phyloP scores from a whole-genome alignment of 1,284 basidiomycete genomes.

The Papiliotrema laurentii region DNA sequence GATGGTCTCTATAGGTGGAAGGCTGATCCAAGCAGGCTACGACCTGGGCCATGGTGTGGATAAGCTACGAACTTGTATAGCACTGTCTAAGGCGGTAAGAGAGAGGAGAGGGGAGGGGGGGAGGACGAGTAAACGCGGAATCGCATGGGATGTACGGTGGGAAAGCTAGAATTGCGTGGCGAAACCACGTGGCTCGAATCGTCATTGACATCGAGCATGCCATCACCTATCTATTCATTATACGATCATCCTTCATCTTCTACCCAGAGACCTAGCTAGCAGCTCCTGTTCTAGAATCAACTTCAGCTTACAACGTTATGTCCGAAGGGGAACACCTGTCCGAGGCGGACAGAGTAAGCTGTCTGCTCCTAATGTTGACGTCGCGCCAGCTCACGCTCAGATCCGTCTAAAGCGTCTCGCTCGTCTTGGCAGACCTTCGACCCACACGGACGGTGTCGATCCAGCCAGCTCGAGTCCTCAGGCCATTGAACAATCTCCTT shows the following conservation, averaged over 20 bases:
- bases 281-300: too few species aligned
- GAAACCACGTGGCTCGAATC: background rate
- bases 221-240: too few species aligned
- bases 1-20: conserved; percentile 91
- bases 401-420: conserved; percentile 18
- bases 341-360: conserved; percentile 19
- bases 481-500: background rate
- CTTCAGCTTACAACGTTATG: conserved; percentile 6
- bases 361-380: background rate
- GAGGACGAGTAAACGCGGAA: background rate
- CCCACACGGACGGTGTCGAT: conserved; percentile 5
- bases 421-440: conserved; percentile 18
- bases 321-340: conserved; percentile 9
- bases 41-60: conserved; percentile 71
- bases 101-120: background rate
- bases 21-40: conserved; percentile 81
- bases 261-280: too few species aligned
- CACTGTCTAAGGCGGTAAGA: background rate
- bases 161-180: too few species aligned
- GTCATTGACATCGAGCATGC: too few species aligned
- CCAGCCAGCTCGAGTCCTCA: too few species aligned
- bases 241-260: too few species aligned
- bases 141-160: conserved; percentile 7
- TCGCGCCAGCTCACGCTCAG: conserved; percentile 1
- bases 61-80: too few species aligned